These are phyloP conservation scores for Mortierella sp. DNA, from an alignment of 371 early-diverging fungal genomes.

Conservation along the genomic window DNA sequence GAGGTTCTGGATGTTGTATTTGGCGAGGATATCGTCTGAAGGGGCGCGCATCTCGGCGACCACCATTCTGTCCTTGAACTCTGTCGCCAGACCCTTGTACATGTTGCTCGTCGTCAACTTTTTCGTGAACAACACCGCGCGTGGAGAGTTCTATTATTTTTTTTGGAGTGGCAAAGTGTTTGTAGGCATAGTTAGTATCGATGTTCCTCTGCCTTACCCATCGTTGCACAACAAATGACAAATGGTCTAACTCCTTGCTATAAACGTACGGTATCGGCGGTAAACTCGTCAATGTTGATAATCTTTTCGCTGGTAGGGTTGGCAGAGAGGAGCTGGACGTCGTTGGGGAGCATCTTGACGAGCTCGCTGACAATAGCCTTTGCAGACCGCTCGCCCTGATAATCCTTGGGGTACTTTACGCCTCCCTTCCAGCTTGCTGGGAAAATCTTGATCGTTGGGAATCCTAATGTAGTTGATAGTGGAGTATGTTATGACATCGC, in stretches of 20 bases:
- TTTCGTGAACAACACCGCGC: slow-evolving; percentile 84
- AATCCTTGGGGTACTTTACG: slow-evolving; percentile 78
- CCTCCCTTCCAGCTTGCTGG: slow-evolving; percentile 62
- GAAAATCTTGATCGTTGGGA: slow-evolving; percentile 96
- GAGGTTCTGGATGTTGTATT: slow-evolving; percentile 68
- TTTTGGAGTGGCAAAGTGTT: not conserved
- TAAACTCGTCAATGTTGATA: slow-evolving; percentile 68
- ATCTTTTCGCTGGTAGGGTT: slow-evolving; percentile 69
- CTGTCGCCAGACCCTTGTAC: slow-evolving; percentile 88
- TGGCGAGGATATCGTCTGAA: slow-evolving; percentile 63
- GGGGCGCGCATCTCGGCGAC: slow-evolving; percentile 81
- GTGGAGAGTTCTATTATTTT: slow-evolving; percentile 62
- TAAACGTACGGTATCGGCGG: slow-evolving; percentile 62
- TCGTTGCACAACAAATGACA: too few species aligned
- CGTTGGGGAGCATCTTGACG: slow-evolving; percentile 71
- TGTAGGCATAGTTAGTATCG: not conserved
- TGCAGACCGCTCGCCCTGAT: slow-evolving; percentile 86
- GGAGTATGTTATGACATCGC: not conserved
- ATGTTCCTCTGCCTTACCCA: not conserved
- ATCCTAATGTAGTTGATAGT: slow-evolving; percentile 66
- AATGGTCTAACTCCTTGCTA: too few species aligned
- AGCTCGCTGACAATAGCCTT: slow-evolving; percentile 80
- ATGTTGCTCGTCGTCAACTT: slow-evolving; percentile 82
- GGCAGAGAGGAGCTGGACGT: slow-evolving; percentile 65
- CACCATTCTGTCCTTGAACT: slow-evolving; percentile 74